Percentiles rank a stretch among this genome's conserved stretches.
These are phyloP conservation scores for Lichina pygmaea DNA, from an alignment of 495 filamentous ascomycete genomes.

Conservation along the genomic window DNA sequence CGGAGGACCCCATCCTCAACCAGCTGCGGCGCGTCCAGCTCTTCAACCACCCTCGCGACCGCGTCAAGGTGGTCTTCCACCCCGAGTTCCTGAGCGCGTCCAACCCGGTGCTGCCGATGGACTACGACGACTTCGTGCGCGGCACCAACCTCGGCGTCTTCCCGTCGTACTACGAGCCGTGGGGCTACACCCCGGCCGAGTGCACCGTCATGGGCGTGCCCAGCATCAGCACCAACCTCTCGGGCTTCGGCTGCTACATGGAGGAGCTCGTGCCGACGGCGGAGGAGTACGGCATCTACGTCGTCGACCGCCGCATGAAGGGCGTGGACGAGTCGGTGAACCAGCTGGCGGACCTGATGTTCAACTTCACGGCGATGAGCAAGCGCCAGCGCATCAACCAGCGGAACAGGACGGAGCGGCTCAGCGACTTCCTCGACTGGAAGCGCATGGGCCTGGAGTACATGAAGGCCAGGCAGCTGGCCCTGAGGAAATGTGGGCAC, in stretches of 20 bases:
- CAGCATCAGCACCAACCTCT: conserved; percentile 93
- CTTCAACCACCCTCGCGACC: conserved; percentile 84
- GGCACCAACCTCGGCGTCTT: conserved; percentile 91
- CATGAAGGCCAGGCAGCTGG: conserved; percentile 85
- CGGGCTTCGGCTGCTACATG: conserved; percentile 98
- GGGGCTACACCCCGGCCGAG: conserved; percentile 95
- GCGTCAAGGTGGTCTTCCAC: conserved; percentile 94
- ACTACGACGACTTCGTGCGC: conserved; percentile 96
- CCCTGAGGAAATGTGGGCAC: conserved; percentile 43
- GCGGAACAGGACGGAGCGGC: conserved; percentile 83
- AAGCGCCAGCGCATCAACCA: conserved; percentile 94
- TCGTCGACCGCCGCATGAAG: conserved; percentile 86
- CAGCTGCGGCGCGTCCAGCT: conserved; percentile 88
- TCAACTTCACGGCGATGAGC: conserved; percentile 82
- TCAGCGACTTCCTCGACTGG: conserved; percentile 92
- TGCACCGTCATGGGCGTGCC: conserved; percentile 99
- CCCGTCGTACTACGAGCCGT: conserved; percentile 94
- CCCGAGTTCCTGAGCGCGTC: conserved; percentile 91
- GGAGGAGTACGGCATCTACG: conserved; percentile 93
- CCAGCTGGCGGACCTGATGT: conserved; percentile 80
- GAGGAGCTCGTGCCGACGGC: conserved; percentile 97
- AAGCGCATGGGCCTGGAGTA: conserved; percentile 99
- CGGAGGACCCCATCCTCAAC: conserved; percentile 82
- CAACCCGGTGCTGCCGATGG: conserved; percentile 80
- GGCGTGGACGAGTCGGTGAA: conserved; percentile 95